Evolutionary conservation across 2,329 filamentous ascomycete genomes (phyloP).

Genomic region (Fusarium sp.): DNA sequence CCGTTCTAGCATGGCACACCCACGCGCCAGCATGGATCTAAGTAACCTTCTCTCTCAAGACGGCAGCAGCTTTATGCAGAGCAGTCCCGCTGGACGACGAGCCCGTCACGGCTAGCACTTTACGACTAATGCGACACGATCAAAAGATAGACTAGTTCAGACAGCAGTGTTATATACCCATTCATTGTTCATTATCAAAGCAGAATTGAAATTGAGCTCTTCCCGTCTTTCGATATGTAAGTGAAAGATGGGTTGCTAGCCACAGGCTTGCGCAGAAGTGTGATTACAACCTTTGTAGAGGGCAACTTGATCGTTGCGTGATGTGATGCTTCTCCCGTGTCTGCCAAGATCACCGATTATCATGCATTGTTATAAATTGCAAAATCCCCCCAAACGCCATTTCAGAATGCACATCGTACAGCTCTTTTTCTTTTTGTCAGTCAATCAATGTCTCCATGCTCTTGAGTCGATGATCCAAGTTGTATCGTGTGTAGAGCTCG

Average conservation of each 20-base stretch:
- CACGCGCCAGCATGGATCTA: conserved; percentile 63
- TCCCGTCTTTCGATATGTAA: conserved; percentile 1
- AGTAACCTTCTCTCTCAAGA: conserved; percentile 65
- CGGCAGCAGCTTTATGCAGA: conserved; percentile 65
- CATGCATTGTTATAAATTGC: conserved; percentile 25
- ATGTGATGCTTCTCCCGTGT: conserved; percentile 22
- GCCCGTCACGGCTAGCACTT: conserved; percentile 40
- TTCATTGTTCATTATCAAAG: conserved; percentile 27
- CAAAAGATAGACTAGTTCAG: conserved; percentile 12
- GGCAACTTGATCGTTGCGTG: conserved; percentile 26
- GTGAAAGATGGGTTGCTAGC: conserved; percentile 6
- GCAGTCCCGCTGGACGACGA: conserved; percentile 61
- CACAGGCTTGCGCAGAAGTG: conserved; percentile 25
- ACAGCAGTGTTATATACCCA: conserved; percentile 38
- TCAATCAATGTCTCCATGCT: background rate
- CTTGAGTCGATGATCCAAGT: background rate
- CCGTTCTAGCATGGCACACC: conserved; percentile 39
- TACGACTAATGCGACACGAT: conserved; percentile 23
- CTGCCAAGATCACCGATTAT: conserved; percentile 11
- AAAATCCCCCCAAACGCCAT: conserved; percentile 40
- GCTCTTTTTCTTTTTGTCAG: conserved; percentile 3
- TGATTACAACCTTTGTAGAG: conserved; percentile 33
- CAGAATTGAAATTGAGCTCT: conserved; percentile 28
- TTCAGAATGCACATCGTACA: conserved; percentile 31
- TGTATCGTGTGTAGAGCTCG: background rate